Percentiles rank a stretch among this genome's conserved stretches.
phyloP scores from a whole-genome alignment of 1,284 basidiomycete species.

The Phellopilus nigrolimitatus region DNA sequence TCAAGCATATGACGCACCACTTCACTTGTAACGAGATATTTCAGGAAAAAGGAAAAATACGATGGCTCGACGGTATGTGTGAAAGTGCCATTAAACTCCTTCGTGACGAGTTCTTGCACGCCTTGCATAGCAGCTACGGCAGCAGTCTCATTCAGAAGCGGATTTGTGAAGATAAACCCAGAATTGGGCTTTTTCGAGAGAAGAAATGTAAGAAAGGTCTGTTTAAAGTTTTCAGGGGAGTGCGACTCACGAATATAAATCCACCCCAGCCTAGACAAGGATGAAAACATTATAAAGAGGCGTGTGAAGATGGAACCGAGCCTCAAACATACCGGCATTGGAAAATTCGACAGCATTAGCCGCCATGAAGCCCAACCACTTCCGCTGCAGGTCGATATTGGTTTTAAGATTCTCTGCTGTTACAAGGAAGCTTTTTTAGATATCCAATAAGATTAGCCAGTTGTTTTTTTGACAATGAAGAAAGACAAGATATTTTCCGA shows the following conservation, averaged over 20 bases:
- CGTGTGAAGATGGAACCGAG: background rate
- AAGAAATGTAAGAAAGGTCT: background rate
- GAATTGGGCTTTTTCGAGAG: background rate
- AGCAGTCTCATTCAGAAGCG: background rate
- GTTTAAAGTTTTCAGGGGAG: no score
- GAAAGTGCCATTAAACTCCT: background rate
- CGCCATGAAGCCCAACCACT: background rate
- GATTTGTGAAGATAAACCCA: constrained; percentile 2
- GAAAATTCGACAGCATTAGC: background rate
- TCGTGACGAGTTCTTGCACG: background rate
- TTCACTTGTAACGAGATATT: background rate
- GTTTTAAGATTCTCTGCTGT: background rate
- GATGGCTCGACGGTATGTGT: background rate
- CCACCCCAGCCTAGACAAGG: constrained; percentile 3
- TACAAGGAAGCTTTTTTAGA: background rate
- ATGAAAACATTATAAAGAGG: background rate
- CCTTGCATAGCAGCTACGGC: background rate
- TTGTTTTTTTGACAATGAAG: no score
- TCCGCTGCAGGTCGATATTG: background rate
- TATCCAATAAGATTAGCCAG: no score
- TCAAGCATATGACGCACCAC: background rate
- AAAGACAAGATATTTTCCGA: no score
- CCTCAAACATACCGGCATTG: background rate
- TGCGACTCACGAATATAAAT: background rate
- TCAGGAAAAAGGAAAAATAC: background rate